These are phyloP conservation scores for Dimocarpus longan DNA, from an alignment of 345 rosid species.

Conservation along the genomic window DNA sequence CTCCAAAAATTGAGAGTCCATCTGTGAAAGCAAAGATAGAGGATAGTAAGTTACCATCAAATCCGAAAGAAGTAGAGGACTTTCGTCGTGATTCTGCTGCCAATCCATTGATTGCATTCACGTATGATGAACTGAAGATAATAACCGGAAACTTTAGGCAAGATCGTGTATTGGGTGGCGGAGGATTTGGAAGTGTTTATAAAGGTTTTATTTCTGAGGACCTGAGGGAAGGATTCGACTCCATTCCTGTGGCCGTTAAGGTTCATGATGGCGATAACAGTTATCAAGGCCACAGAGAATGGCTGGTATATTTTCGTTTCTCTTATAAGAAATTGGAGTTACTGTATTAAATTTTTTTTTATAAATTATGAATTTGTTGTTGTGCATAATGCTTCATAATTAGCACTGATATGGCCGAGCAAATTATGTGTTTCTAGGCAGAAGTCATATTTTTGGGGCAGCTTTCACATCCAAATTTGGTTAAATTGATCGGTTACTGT, in stretches of 20 bases:
- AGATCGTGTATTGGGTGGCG: conserved; percentile 92
- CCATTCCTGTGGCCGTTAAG: conserved; percentile 87
- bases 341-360: background rate
- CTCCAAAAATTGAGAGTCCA: conserved; percentile 60
- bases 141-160: conserved; percentile 87
- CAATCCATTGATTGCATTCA: conserved; percentile 83
- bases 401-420: conserved; percentile 16
- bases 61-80: conserved; percentile 95
- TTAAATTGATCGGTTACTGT: conserved; percentile 91
- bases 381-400: background rate
- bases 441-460: conserved; percentile 97
- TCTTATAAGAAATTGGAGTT: background rate
- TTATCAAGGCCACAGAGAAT: conserved; percentile 93
- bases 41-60: conserved; percentile 72
- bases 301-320: conserved; percentile 67
- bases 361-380: background rate
- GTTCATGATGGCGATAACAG: conserved; percentile 97
- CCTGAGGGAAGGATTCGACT: conserved; percentile 58
- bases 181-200: conserved; percentile 94
- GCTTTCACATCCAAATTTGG: conserved; percentile 95
- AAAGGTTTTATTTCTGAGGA: conserved; percentile 77
- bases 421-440: conserved; percentile 56
- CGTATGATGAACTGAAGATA: conserved; percentile 68
- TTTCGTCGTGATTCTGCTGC: conserved; percentile 75
- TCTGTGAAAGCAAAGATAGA: conserved; percentile 42